phyloP scores from a whole-genome alignment of 2,329 filamentous ascomycete genomes.

The Herpotrichia juniperi region DNA sequence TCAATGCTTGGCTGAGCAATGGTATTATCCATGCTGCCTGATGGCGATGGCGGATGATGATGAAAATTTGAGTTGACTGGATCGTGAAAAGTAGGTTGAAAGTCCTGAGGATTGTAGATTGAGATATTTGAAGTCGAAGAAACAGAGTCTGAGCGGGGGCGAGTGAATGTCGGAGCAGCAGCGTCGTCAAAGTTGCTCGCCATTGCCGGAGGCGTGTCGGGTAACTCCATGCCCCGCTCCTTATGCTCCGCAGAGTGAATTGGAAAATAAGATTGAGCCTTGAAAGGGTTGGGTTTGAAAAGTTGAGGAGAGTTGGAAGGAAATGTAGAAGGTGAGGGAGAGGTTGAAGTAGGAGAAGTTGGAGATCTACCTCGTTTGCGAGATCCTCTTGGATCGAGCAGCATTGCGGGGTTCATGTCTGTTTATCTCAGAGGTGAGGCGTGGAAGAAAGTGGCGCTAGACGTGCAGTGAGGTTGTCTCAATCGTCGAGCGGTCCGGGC shows the following conservation, averaged over 20 bases:
- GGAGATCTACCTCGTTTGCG: conserved; percentile 21
- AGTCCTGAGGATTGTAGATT: neutral
- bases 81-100: neutral
- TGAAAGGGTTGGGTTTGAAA: neutral
- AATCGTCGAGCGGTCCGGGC: neutral
- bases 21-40: neutral
- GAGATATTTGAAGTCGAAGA: conserved; percentile 2
- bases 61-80: neutral
- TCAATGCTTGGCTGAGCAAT: neutral
- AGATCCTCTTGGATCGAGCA: conserved; percentile 22
- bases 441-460: neutral
- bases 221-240: neutral
- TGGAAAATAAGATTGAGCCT: neutral
- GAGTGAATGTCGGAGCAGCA: neutral
- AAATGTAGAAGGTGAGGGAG: neutral
- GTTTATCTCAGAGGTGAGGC: neutral
- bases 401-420: conserved; percentile 20
- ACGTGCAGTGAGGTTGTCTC: conserved; percentile 7
- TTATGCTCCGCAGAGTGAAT: no score
- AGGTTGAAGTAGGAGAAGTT: conserved; percentile 3
- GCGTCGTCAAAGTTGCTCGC: neutral
- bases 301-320: neutral
- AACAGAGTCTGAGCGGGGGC: conserved; percentile 3
- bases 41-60: neutral
- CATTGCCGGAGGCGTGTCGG: neutral